Percentiles rank a stretch among this genome's conserved stretches.
phyloP scores from a whole-genome alignment of 495 filamentous ascomycete genomes.

The Cudoniella acicularis region DNA sequence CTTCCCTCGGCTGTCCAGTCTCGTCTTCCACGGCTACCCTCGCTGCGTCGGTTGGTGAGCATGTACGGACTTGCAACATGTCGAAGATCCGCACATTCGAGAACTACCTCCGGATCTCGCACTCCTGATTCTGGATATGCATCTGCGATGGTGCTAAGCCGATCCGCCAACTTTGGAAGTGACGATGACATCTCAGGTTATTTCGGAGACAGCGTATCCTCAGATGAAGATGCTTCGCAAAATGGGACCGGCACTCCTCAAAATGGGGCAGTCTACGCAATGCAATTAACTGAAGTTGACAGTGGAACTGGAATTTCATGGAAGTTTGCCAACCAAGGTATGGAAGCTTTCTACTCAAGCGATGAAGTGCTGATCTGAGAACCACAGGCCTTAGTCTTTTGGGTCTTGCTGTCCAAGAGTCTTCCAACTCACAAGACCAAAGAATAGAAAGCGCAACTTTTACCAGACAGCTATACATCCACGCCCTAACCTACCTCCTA shows the following conservation, averaged over 20 bases:
- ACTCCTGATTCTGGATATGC: constrained; percentile 14
- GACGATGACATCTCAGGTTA: background rate
- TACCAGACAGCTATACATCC: constrained; percentile 63
- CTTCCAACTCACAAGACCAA: constrained; percentile 20
- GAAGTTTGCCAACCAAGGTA: constrained; percentile 46
- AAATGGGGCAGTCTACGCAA: background rate
- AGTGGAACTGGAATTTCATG: constrained; percentile 36
- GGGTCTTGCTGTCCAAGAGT: constrained; percentile 33
- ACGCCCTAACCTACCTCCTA: constrained; percentile 62
- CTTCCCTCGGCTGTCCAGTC: constrained; percentile 21
- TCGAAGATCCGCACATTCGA: background rate
- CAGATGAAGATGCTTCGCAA: constrained; percentile 9
- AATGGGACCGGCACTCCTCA: background rate
- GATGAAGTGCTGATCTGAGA: background rate
- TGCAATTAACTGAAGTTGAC: constrained; percentile 19
- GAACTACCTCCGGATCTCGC: constrained; percentile 3
- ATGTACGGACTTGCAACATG: constrained; percentile 15
- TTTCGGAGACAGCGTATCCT: constrained; percentile 2
- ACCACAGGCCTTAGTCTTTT: constrained; percentile 36
- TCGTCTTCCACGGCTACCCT: constrained; percentile 22
- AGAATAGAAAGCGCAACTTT: constrained; percentile 34
- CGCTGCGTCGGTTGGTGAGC: constrained; percentile 18
- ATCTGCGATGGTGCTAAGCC: constrained; percentile 18
- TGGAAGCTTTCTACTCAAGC: background rate
- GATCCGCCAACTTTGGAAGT: background rate